Evolutionary conservation across 225 moss, liverwort and hornwort species (phyloP).

Genomic region (Physcomitrium patens): DNA sequence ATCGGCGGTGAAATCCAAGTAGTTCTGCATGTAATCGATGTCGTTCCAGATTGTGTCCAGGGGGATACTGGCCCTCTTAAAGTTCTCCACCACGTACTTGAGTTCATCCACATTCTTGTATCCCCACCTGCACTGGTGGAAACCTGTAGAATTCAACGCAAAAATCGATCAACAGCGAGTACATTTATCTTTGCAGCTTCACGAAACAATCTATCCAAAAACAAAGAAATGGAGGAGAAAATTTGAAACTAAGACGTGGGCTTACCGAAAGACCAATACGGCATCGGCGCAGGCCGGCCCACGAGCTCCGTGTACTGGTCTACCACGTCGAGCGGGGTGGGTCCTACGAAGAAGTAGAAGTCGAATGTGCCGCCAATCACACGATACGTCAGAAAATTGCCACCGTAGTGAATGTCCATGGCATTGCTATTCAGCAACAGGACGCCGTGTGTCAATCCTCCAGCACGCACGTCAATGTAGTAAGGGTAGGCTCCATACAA

Average conservation of each 20-base stretch:
- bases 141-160: constrained; percentile 49
- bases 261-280: constrained; percentile 95
- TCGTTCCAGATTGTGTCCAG: constrained; percentile 93
- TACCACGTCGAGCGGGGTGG: constrained; percentile 70
- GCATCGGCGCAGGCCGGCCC: constrained; percentile 92
- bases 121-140: constrained; percentile 92
- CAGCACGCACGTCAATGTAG: constrained; percentile 75
- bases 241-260: neutral
- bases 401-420: constrained; percentile 77
- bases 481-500: constrained; percentile 88
- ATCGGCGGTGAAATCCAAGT: constrained; percentile 80
- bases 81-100: constrained; percentile 57
- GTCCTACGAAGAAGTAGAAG: constrained; percentile 87
- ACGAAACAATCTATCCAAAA: no score
- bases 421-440: constrained; percentile 92
- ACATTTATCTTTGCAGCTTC: neutral
- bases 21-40: constrained; percentile 90
- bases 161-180: neutral
- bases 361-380: constrained; percentile 80
- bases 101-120: constrained; percentile 72
- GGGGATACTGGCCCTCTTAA: constrained; percentile 72
- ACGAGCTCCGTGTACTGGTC: constrained; percentile 87
- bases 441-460: constrained; percentile 79
- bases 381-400: constrained; percentile 63
- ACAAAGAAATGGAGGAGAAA: neutral